A percentile compares a stretch with the other conserved stretches of the same genome.
phyloP scores from a whole-genome alignment of 164 flowering plant species.

The Chimonanthus salicifolius region DNA sequence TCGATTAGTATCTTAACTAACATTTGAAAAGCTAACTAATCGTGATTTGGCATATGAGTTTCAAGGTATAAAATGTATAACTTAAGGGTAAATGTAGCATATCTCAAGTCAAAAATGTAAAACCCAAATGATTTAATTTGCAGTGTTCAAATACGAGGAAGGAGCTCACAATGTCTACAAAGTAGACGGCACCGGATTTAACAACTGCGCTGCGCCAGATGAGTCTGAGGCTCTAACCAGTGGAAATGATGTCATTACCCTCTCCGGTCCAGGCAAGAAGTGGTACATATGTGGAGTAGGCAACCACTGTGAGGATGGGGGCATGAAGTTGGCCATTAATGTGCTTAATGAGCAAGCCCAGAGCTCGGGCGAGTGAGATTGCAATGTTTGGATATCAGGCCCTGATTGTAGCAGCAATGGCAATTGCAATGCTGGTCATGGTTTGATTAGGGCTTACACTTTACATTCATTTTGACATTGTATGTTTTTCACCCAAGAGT shows the following conservation, averaged over 20 bases:
- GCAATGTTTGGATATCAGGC: not conserved
- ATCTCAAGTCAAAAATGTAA: too few species aligned
- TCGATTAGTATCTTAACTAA: too few species aligned
- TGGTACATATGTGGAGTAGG: slow-evolving; percentile 27
- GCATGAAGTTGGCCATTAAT: slow-evolving; percentile 16
- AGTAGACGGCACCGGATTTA: slow-evolving; percentile 15
- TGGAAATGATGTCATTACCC: slow-evolving; percentile 20
- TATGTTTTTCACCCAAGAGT: too few species aligned
- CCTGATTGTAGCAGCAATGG: not conserved
- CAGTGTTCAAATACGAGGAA: slow-evolving; percentile 19
- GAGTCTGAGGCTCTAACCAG: not conserved
- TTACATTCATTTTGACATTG: too few species aligned
- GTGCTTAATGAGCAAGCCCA: not conserved
- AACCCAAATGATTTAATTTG: not conserved
- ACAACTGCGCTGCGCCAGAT: slow-evolving; percentile 11
- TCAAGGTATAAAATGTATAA: too few species aligned
- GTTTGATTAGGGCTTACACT: not conserved
- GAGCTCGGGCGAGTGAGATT: slow-evolving; percentile 5
- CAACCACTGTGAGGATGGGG: slow-evolving; percentile 15
- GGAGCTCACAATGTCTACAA: slow-evolving; percentile 22
- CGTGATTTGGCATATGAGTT: too few species aligned
- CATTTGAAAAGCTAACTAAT: too few species aligned
- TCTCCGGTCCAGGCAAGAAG: slow-evolving; percentile 16
- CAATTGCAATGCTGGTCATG: not conserved
- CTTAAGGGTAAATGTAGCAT: too few species aligned